Evolutionary conservation across 2,329 filamentous ascomycete species (phyloP).

Genomic region (Colletotrichum viniferum): DNA sequence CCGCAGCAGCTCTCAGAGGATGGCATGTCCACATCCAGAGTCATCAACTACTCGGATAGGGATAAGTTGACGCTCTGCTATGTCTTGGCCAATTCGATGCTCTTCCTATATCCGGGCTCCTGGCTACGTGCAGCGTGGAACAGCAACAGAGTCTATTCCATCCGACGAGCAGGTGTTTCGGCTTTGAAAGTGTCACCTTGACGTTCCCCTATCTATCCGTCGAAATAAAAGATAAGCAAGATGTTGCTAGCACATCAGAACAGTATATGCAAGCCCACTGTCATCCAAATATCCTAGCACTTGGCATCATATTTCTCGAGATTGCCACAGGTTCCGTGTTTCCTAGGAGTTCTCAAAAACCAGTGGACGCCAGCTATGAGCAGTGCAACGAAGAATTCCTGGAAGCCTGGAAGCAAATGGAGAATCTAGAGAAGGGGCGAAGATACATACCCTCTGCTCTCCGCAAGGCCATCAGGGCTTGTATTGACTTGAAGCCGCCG

Average conservation of each 20-base stretch:
- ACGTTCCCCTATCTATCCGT: not conserved
- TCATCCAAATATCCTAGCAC: not conserved
- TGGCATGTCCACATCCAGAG: not conserved
- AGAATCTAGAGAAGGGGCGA: not conserved
- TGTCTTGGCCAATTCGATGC: not conserved
- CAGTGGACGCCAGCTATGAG: rapidly evolving
- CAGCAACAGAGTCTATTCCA: not conserved
- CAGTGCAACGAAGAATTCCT: not conserved
- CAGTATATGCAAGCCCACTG: not conserved
- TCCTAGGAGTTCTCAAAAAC: rapidly evolving
- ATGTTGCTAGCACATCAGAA: rapidly evolving
- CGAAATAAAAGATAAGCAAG: not conserved
- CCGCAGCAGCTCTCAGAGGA: not conserved
- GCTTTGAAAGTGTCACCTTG: not conserved
- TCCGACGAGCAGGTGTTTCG: rapidly evolving
- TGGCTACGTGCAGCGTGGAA: not conserved
- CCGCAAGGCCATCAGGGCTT: not conserved
- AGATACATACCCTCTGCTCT: not conserved
- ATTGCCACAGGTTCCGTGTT: not conserved
- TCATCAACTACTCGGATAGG: not conserved
- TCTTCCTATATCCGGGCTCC: not conserved
- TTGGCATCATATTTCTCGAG: not conserved
- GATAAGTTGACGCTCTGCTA: not conserved
- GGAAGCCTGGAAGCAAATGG: not conserved
- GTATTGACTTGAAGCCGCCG: not conserved